Evolutionary conservation across 148 eudicot species (phyloP), one percentile per base, ranked within the genome.

Genomic region (Silene conica): DNA sequence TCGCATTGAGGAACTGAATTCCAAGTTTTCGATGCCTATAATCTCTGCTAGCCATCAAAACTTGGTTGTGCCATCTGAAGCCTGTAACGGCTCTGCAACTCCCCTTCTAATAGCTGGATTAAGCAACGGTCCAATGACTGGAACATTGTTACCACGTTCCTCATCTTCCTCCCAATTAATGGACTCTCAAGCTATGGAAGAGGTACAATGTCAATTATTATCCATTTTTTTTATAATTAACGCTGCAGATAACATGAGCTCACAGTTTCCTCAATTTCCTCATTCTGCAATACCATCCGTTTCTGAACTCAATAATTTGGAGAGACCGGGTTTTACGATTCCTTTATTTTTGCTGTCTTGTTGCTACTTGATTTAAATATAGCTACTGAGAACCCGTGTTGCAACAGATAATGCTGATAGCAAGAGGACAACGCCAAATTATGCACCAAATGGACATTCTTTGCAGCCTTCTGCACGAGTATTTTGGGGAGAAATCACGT

Each of bases 121-220:
- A 73, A 82, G 78, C 76, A 90, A 85, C 67, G 92, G 90, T 58
- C 74, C 86, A 15, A 56, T 86, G 85, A 79, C 80, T 63, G 85
- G 84, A 67, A 65, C 86, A 1, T 74, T 82, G 63, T 76, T 94
- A 62, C 87, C 82, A 70, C 86, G 80, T 73, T 88, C 97, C 12
- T 81, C 89, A 4, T 95, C 98, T 54, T 89, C 93, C 73, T 84
- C 96, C 63, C 96, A 92, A 21, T 81, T 95, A 79, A 85, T 85
- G 85, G 97, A 95, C 62, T 67, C 92, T 46, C 92, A 88, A 75
- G 63, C 88, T 45, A 78, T 95, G 78, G 98, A 95, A 80, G 98
- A 95, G 97, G 98, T 94, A 85, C 10, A 11, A 18, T 43, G 57
- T 70, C 45, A 28, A 8, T 52, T 61, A 22, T 14, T 60, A 23